These are phyloP conservation scores for Elaeis guineensis DNA, from an alignment of 176 grass and related monocot species.

Conservation along the genomic window DNA sequence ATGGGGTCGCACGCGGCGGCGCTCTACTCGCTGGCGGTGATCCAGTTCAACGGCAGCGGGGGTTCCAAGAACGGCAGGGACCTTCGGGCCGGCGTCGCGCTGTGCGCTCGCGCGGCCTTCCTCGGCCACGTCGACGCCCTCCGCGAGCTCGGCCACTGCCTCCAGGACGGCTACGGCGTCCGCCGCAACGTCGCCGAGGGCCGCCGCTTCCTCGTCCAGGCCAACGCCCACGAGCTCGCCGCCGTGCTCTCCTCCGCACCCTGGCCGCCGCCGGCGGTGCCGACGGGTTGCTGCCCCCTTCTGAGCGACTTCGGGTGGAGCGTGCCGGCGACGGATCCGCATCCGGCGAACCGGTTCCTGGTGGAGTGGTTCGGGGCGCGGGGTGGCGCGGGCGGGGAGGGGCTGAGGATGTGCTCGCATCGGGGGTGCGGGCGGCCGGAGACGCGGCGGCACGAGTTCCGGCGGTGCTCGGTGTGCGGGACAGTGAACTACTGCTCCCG, in stretches of 20 bases:
- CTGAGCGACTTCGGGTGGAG: conserved; percentile 48
- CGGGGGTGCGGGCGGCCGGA: not conserved
- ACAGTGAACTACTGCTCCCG: conserved; percentile 90
- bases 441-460: conserved; percentile 70
- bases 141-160: conserved; percentile 82
- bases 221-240: conserved; percentile 57
- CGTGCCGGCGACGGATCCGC: conserved; percentile 44
- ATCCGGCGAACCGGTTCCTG: conserved; percentile 66
- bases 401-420: not conserved
- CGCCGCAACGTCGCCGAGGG: conserved; percentile 44
- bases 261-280: conserved; percentile 2
- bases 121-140: conserved; percentile 78
- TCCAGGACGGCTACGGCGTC: conserved; percentile 83
- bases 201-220: conserved; percentile 48
- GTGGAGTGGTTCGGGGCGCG: conserved; percentile 44
- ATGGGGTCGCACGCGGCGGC: conserved; percentile 63
- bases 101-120: conserved; percentile 61
- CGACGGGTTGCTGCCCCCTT: conserved; percentile 17
- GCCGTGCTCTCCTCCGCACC: conserved; percentile 19
- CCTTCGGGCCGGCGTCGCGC: conserved; percentile 49
- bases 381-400: conserved; percentile 8
- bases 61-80: conserved; percentile 62
- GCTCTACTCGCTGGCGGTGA: conserved; percentile 64
- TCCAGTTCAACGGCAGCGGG: conserved; percentile 84
- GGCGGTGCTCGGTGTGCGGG: conserved; percentile 77